These are phyloP conservation scores for Moesziomyces antarcticus DNA, from an alignment of 1,284 basidiomycete species.

Conservation along the genomic window DNA sequence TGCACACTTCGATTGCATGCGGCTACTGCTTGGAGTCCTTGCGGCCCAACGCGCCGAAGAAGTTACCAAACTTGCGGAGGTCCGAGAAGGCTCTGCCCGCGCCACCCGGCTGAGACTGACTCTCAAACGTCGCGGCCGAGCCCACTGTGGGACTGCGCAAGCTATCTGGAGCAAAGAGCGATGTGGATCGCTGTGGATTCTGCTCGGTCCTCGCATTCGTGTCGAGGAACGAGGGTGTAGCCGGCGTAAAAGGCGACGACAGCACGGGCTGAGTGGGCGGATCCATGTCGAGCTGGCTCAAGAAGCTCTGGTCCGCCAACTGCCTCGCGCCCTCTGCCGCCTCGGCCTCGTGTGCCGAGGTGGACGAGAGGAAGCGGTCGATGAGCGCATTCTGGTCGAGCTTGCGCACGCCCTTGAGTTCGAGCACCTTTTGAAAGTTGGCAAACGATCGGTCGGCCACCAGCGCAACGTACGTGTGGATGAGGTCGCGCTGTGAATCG, in stretches of 20 bases:
- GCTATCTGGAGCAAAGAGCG: constrained; percentile 31
- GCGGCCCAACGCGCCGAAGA: constrained; percentile 58
- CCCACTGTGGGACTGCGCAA: constrained; percentile 6
- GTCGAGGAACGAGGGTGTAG: constrained; percentile 39
- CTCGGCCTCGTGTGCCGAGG: constrained; percentile 71
- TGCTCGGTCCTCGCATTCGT: constrained; percentile 16
- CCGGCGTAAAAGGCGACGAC: constrained; percentile 38
- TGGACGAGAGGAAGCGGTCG: constrained; percentile 83
- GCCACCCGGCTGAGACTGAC: constrained; percentile 19
- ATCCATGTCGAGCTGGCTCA: constrained; percentile 89
- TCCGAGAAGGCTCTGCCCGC: constrained; percentile 53
- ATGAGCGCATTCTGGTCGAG: constrained; percentile 86
- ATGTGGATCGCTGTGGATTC: constrained; percentile 21
- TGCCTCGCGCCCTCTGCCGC: constrained; percentile 9
- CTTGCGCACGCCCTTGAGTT: constrained; percentile 83
- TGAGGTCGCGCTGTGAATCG: constrained; percentile 22
- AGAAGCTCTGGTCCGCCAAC: constrained; percentile 44
- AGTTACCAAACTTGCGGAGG: constrained; percentile 59
- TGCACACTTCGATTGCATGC: no score
- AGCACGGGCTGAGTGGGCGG: constrained; percentile 68
- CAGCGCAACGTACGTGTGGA: constrained; percentile 53
- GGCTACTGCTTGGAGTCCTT: constrained; percentile 24
- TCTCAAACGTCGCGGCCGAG: constrained; percentile 10
- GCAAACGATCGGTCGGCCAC: constrained; percentile 60
- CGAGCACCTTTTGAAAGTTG: constrained; percentile 87